Base-by-base conservation (phyloP, 1,284 basidiomycete species). In the Ganoderma sinense region DNA sequence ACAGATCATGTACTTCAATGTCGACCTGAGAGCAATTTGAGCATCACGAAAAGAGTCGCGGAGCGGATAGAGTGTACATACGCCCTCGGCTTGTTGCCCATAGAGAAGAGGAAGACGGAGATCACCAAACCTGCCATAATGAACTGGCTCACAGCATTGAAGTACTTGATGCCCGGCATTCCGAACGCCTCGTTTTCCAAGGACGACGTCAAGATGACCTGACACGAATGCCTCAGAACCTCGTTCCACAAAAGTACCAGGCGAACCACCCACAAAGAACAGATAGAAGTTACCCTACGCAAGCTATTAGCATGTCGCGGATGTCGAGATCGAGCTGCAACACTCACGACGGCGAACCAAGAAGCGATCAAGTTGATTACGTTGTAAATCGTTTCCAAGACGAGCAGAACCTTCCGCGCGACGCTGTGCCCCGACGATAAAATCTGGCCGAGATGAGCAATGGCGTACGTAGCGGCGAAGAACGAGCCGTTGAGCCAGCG, bases 401-500 rank as follows among this genome's bases (percentile, higher is more conserved):
- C 90, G 62, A 98, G 83, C 65, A 89, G 80, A 39, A 87, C 75
- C 80, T 98, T 98, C 53, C 97, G 89, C 68, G 88, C 81, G 29
- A 89, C 75, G 73, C 94, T 95, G 79, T 99, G 97, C 1, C 94
- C 95, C 8, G 94, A 96, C 13, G 88, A 86, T 80, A 95, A 82
- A 62, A 98, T 91, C 80, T 98, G 97, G 8, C 92, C 88, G 4
- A 92, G 87, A 79, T 99, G 96, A 4, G 91, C 91, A 62, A 95
- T 89, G 13, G 93, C 90, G 78, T 95, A 95, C 11, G 94, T 90
- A 4, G 96, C 94, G 11, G 97, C 97, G 77, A 99, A 99, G 84
- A 99, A 97, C 0, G 96, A 98, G 8, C 96, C 97, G 78, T 99
- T 99, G 53, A 99, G 87, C 97, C 97, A 98, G 66, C 97, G 91